phyloP scores from a whole-genome alignment of 2,329 filamentous ascomycete genomes.

The Chaetomium globosum region DNA sequence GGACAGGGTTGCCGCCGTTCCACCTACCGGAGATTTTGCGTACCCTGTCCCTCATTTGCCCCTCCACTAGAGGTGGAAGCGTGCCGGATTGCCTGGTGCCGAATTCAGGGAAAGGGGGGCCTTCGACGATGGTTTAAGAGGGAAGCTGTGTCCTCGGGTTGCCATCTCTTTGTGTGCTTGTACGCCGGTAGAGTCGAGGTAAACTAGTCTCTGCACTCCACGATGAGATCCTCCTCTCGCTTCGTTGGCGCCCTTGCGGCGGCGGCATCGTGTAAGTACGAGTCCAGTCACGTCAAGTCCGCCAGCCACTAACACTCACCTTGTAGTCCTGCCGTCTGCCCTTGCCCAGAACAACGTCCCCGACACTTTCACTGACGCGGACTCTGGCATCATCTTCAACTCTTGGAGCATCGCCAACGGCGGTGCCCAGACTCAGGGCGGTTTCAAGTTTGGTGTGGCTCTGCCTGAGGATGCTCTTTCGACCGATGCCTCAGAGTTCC shows the following conservation, averaged over 20 bases:
- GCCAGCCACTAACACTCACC: constrained; percentile 11
- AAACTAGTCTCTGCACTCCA: constrained; percentile 28
- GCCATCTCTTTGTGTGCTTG: constrained; percentile 17
- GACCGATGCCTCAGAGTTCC: constrained; percentile 53
- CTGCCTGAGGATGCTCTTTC: constrained; percentile 50
- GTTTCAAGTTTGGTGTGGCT: constrained; percentile 55
- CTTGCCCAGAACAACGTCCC: constrained; percentile 38
- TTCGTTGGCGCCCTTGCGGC: constrained; percentile 35
- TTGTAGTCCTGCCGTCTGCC: constrained; percentile 34
- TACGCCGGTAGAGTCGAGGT: constrained; percentile 28
- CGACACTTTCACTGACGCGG: constrained; percentile 48
- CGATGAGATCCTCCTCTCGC: constrained; percentile 35
- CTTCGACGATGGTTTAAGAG: constrained; percentile 21
- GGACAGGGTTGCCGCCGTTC: constrained; percentile 35
- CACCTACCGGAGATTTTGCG: constrained; percentile 31
- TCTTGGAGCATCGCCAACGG: constrained; percentile 48
- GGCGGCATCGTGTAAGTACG: constrained; percentile 35
- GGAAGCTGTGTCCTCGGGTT: constrained; percentile 14
- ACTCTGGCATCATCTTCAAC: constrained; percentile 56
- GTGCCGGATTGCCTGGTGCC: constrained; percentile 8
- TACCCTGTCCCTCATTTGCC: constrained; percentile 22
- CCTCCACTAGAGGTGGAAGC: constrained; percentile 22
- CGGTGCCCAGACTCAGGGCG: constrained; percentile 45
- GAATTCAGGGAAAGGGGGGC: neutral
- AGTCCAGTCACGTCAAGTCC: neutral